A percentile compares a stretch with the other conserved stretches of the same genome.
Conservation (phyloP, 2,329 filamentous ascomycete genomes). For the Diplodia corticola region DNA sequence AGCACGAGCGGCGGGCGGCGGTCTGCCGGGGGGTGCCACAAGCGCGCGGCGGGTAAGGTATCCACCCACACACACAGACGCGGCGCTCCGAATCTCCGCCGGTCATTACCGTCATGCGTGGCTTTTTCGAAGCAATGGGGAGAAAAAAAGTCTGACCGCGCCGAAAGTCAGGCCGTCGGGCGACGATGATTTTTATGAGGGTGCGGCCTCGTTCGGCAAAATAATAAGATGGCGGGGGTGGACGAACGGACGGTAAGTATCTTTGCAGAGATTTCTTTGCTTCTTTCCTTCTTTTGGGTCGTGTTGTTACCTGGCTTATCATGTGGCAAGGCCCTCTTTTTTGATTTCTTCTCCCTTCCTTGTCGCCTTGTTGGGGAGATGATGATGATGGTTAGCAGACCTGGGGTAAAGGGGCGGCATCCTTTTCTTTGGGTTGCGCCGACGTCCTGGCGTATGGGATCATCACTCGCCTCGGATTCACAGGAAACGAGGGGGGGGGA, state of each 20-base stretch:
- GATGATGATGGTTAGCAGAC: neutral
- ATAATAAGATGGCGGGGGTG: neutral
- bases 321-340: neutral
- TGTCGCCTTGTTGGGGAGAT: neutral
- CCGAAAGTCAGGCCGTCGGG: conserved; percentile 1
- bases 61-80: neutral
- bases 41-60: neutral
- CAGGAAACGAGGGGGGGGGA: neutral
- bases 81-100: conserved; percentile 16
- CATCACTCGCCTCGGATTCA: neutral
- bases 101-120: neutral
- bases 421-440: neutral
- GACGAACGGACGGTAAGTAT: neutral
- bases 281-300: neutral
- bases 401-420: neutral
- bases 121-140: neutral
- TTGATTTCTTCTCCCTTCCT: neutral
- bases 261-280: neutral
- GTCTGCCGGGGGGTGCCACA: neutral
- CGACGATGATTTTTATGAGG: neutral
- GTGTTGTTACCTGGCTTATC: neutral
- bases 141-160: neutral
- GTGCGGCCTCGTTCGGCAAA: neutral
- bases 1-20: neutral
- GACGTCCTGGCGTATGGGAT: neutral